Evolutionary conservation across 345 rosid genomes (phyloP).

Genomic region (Firmiana major): DNA sequence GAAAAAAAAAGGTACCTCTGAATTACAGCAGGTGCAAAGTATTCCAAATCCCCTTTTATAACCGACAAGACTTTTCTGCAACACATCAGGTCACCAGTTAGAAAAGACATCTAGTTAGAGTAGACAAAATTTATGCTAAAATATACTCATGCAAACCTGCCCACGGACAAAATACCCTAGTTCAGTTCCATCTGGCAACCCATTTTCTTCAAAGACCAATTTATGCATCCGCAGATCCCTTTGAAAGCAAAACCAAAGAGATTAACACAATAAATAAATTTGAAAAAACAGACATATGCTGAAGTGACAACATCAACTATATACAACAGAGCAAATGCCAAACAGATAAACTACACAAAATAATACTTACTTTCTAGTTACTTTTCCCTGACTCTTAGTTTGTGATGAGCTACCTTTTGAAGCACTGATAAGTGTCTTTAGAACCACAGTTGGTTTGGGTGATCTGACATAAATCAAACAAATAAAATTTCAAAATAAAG

Average conservation of each 20-base stretch:
- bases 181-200: conserved; percentile 88
- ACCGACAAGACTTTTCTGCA: conserved; percentile 80
- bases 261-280: conserved; percentile 12
- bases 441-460: conserved; percentile 31
- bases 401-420: conserved; percentile 35
- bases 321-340: neutral
- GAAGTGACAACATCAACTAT: neutral
- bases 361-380: conserved; percentile 73
- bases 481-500: neutral
- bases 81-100: conserved; percentile 25
- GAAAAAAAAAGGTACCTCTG: conserved; percentile 48
- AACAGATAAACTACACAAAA: conserved; percentile 1
- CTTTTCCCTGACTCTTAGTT: conserved; percentile 55
- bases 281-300: neutral
- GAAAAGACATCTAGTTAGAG: conserved; percentile 6
- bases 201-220: conserved; percentile 78
- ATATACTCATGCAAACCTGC: conserved; percentile 41
- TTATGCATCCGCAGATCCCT: conserved; percentile 90
- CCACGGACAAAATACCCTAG: conserved; percentile 80
- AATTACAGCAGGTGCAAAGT: conserved; percentile 74
- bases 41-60: conserved; percentile 82
- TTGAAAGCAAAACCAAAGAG: conserved; percentile 15
- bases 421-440: conserved; percentile 30
- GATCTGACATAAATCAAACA: conserved; percentile 38
- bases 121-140: neutral